Base-by-base conservation (phyloP, 306 rosid genomes). In the Glycine soja region DNA sequence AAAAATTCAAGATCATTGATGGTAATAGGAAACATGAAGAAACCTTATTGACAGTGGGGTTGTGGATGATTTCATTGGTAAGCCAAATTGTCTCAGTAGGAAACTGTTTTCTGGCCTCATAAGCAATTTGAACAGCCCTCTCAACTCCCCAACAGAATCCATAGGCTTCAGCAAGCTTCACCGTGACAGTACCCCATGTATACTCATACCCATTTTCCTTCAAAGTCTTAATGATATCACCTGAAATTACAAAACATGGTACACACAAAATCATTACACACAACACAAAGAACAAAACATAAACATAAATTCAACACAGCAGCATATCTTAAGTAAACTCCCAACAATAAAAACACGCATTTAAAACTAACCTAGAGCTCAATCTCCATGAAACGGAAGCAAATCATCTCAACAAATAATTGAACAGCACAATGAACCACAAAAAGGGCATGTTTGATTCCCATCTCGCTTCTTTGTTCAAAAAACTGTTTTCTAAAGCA, bases 71-170 rank as follows among this genome's bases (percentile, higher is more conserved):
- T 69, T 95, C 99, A 80, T 95, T 95, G 81, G 99, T 95, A 45
- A 95, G 34, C 99, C 99, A 96, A 30, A 96, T 84, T 48, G 77
- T 92, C 75, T 93, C 98, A 9, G 84, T 81, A 5, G 99, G 97
- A 78, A 90, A 96, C 82, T 96, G 99, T 79, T 93, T 93, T 80
- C 99, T 89, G 3, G 99, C 99, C 80, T 96, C 99, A 54, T 96
- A 96, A 10, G 99, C 99, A 77, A 96, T 96, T 84, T 91, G 99
- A n/a, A 96, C 97, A 45, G 98, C 98, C 67, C 99, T 88, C 85
- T 96, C 99, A 7, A 96, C 99, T 8, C 98, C 99, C 99, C 98
- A 93, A 70, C 99, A 96, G 80, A 93, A 96, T 3, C 98, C 99
- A 89, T 84, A 96, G 3, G 99, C 36, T 75, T 96, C 98, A n/a